phyloP scores from a whole-genome alignment of 495 filamentous ascomycete genomes.

The Penicillium flavigenum region DNA sequence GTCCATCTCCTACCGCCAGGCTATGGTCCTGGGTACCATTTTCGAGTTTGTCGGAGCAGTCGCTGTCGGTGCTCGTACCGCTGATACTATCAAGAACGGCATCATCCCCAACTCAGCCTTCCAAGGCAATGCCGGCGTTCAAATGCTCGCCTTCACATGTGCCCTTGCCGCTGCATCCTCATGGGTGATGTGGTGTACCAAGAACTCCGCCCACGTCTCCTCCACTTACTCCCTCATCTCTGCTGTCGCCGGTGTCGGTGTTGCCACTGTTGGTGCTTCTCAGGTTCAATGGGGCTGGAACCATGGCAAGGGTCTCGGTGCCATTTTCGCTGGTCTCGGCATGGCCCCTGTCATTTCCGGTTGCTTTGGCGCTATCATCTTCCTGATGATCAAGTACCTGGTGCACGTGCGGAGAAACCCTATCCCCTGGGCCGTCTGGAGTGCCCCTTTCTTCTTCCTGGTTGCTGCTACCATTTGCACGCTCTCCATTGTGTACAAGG shows the following conservation, averaged over 20 bases:
- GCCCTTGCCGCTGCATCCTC: conserved; percentile 55
- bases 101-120: conserved; percentile 55
- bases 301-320: conserved; percentile 56
- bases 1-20: conserved; percentile 64
- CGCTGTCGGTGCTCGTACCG: conserved; percentile 58
- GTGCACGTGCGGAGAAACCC: conserved; percentile 59
- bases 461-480: conserved; percentile 57
- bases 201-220: conserved; percentile 60
- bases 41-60: conserved; percentile 64
- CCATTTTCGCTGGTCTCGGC: conserved; percentile 59
- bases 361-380: conserved; percentile 56
- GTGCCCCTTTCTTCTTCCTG: conserved; percentile 59
- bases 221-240: conserved; percentile 65
- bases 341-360: conserved; percentile 61
- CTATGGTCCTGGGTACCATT: conserved; percentile 64
- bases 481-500: conserved; percentile 64
- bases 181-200: conserved; percentile 64
- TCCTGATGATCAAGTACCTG: conserved; percentile 59
- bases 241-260: conserved; percentile 60
- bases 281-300: conserved; percentile 66
- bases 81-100: conserved; percentile 59
- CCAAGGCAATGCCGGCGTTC: conserved; percentile 52
- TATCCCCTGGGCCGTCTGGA: conserved; percentile 56
- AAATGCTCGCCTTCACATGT: conserved; percentile 61
- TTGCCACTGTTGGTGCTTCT: conserved; percentile 56